Evolutionary conservation across 257 asterid species (phyloP).

Genomic region (Knoxia roxburghii): DNA sequence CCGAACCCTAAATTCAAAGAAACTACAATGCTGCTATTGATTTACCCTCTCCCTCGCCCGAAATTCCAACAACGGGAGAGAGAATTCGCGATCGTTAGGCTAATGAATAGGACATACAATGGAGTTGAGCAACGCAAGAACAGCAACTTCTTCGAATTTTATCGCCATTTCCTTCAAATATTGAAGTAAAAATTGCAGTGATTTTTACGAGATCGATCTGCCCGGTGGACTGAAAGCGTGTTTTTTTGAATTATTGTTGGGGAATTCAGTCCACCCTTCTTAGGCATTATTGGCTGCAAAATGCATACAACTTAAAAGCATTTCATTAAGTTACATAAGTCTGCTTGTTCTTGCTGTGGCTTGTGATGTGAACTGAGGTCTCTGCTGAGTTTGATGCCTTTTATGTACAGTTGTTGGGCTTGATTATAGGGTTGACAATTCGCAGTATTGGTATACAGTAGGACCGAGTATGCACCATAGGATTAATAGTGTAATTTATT

Average conservation of each 20-base stretch:
- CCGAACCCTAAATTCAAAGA: not conserved
- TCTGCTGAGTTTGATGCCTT: too few species aligned
- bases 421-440: too few species aligned
- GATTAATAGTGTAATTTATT: too few species aligned
- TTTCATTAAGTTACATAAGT: too few species aligned
- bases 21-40: constrained; percentile 7
- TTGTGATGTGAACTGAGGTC: too few species aligned
- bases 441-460: too few species aligned
- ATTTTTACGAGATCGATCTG: not conserved
- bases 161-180: not conserved
- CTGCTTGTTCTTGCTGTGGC: too few species aligned
- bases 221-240: not conserved
- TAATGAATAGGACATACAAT: constrained; percentile 3
- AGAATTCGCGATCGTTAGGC: not conserved
- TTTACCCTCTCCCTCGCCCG: constrained; percentile 8
- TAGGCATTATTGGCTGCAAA: too few species aligned
- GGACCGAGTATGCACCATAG: too few species aligned
- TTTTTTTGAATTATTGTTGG: not conserved
- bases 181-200: not conserved
- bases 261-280: too few species aligned
- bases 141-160: not conserved
- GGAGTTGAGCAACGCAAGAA: not conserved
- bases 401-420: too few species aligned
- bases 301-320: too few species aligned
- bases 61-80: constrained; percentile 8